Base-by-base conservation (phyloP, 495 filamentous ascomycete genomes). In the Bombardia bombarda region DNA sequence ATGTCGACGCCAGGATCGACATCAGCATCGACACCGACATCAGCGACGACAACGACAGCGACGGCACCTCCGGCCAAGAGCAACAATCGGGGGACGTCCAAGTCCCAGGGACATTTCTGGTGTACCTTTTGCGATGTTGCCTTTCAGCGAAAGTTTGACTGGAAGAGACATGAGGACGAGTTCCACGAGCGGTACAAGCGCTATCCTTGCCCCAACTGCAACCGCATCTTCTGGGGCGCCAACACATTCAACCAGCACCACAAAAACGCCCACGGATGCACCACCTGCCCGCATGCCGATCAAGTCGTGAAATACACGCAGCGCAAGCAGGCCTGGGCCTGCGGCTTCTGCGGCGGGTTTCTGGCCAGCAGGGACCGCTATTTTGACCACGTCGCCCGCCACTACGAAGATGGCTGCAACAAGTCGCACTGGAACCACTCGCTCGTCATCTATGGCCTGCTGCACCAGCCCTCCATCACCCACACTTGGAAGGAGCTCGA, bases 211-310 rank as follows among this genome's bases (percentile, higher is more conserved):
- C 64, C 66, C 8, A 54, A 55, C 51, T 73, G 69, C 54, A 69
- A 68, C 47, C 67, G 66, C 55, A 61, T 66, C 46, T 72, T 72
- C 45, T 72, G 66, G 67, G 67, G 67, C 16, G 65, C 68, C 38
- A 72, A 69, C 47, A 68, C 65, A 4, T 73, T 72, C 47, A 70
- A 70, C 49, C 67, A 72, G 41, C 68, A 73, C 51, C 69, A 73
- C 56, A 70, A 70, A 49, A 66, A 67, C 20, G 67, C 68, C 20
- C 69, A 72, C 39, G 69, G 67, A 23, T 72, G 68, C 54, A 69
- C 60, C 35, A 68, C 67, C 0, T 73, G 69, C 26, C 67, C 68
- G 2, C 69, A 72, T 43, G 67, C 69, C 33, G 68, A 69, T 24
- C 57, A 51, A 13, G 66, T 70, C 23, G 68, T 70, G 26, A 55